Conservation (phyloP, 441 rosid genomes). For the Euphorbia corollata region DNA sequence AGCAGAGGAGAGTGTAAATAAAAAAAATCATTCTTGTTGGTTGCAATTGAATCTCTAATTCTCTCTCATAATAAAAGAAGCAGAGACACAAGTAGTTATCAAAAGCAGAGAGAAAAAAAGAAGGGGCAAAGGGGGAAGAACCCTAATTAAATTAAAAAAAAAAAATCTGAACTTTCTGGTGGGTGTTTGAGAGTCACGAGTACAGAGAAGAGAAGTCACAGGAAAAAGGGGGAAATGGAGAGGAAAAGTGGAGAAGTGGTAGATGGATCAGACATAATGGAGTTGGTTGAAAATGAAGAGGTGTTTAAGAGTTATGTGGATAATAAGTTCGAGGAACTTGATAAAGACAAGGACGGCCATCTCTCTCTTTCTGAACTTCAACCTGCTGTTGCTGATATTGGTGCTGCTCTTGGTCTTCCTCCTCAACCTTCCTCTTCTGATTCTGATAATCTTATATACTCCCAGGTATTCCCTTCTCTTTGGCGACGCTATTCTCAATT, state of each 20-base stretch:
- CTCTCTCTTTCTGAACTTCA: constrained; percentile 73
- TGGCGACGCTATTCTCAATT: too few relatives aligned
- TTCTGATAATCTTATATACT: constrained; percentile 61
- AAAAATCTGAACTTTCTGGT: too few relatives aligned
- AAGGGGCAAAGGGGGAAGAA: too few relatives aligned
- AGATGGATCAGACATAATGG: constrained; percentile 86
- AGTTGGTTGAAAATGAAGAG: constrained; percentile 76
- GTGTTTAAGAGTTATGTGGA: constrained; percentile 67
- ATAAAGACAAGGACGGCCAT: constrained; percentile 61
- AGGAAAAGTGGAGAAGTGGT: constrained; percentile 19
- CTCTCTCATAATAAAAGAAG: too few relatives aligned
- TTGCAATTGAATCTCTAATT: too few relatives aligned
- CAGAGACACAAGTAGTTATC: too few relatives aligned
- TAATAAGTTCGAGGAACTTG: constrained; percentile 72
- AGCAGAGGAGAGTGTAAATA: too few relatives aligned
- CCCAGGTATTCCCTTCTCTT: constrained; percentile 39
- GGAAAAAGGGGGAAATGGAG: constrained; percentile 35
- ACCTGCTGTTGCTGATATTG: constrained; percentile 90
- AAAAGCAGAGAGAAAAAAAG: too few relatives aligned
- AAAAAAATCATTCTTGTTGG: too few relatives aligned
- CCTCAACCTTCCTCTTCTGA: constrained; percentile 69
- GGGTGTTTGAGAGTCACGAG: too few relatives aligned
- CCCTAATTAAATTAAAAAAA: too few relatives aligned
- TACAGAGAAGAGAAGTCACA: constrained; percentile 32
- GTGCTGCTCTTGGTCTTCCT: constrained; percentile 89